Evolutionary conservation across 2,329 filamentous ascomycete genomes (phyloP).

Genomic region (Botrytis aclada): DNA sequence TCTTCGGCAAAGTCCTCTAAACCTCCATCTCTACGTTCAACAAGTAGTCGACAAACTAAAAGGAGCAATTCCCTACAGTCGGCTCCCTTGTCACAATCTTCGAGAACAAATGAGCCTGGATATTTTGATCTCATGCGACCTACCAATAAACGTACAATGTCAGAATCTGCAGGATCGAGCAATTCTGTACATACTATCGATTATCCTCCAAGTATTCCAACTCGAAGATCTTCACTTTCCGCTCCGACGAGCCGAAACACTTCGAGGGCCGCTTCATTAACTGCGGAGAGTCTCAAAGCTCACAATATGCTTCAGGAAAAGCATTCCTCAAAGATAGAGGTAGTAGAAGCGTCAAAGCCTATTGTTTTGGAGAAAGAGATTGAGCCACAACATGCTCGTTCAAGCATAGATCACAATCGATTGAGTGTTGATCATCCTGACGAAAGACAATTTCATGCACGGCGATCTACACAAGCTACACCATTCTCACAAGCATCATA

Average conservation of each 20-base stretch:
- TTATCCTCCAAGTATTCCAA: slow-evolving; percentile 55
- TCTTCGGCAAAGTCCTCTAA: slow-evolving; percentile 48
- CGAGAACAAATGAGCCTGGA: slow-evolving; percentile 45
- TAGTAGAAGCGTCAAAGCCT: slow-evolving; percentile 17
- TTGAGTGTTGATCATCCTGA: slow-evolving; percentile 37
- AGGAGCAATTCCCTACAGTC: slow-evolving; percentile 53
- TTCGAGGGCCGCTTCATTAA: slow-evolving; percentile 54
- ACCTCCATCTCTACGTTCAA: slow-evolving; percentile 58
- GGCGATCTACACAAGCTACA: slow-evolving; percentile 55
- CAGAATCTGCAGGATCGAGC: slow-evolving; percentile 35
- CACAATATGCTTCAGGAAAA: slow-evolving; percentile 44
- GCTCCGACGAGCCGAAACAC: slow-evolving; percentile 59
- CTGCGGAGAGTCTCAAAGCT: slow-evolving; percentile 56
- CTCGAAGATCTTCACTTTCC: slow-evolving; percentile 58
- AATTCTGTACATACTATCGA: slow-evolving; percentile 53
- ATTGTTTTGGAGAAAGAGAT: slow-evolving; percentile 24
- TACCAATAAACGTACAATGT: slow-evolving; percentile 30
- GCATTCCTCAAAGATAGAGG: slow-evolving; percentile 19
- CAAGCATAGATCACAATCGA: slow-evolving; percentile 49
- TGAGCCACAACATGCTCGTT: slow-evolving; percentile 22
- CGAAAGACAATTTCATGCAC: slow-evolving; percentile 40
- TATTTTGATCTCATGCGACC: slow-evolving; percentile 43
- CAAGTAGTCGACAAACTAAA: slow-evolving; percentile 56
- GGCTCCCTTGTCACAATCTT: slow-evolving; percentile 43
- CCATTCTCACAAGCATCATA: slow-evolving; percentile 61